Evolutionary conservation across 768 basidiomycete genomes (phyloP).

Genomic region (Mycena filopes): DNA sequence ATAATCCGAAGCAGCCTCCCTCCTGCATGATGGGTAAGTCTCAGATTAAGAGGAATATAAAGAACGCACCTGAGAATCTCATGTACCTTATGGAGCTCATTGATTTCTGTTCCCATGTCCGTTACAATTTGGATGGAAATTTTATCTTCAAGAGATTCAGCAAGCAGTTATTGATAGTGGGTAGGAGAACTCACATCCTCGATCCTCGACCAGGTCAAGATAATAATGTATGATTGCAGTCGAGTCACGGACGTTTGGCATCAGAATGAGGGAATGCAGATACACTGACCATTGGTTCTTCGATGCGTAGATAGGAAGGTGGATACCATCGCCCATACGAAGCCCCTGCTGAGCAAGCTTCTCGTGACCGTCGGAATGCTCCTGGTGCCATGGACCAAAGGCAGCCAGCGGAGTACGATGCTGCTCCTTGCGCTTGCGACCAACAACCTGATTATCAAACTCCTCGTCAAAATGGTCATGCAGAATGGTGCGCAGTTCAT

Average conservation of each 20-base stretch:
- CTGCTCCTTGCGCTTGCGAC: neutral
- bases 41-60: too few species aligned
- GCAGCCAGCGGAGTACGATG: constrained; percentile 4
- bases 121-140: constrained; percentile 11
- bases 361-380: constrained; percentile 17
- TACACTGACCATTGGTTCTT: constrained; percentile 8
- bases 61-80: neutral
- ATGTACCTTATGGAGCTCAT: constrained; percentile 5
- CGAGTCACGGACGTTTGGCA: constrained; percentile 5
- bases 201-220: constrained; percentile 6
- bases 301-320: constrained; percentile 14
- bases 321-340: constrained; percentile 1
- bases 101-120: constrained; percentile 4
- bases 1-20: constrained; percentile 7
- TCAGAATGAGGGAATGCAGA: constrained; percentile 1
- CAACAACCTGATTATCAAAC: neutral
- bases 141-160: neutral
- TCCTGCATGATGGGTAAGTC: neutral
- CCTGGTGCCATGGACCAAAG: constrained; percentile 12
- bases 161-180: neutral
- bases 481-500: neutral
- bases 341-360: constrained; percentile 12
- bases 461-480: constrained; percentile 12
- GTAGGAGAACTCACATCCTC: neutral
- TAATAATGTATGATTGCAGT: constrained; percentile 1